Evolutionary conservation across 176 grass and related monocot genomes (phyloP).

Genomic region (Raddia guianensis): DNA sequence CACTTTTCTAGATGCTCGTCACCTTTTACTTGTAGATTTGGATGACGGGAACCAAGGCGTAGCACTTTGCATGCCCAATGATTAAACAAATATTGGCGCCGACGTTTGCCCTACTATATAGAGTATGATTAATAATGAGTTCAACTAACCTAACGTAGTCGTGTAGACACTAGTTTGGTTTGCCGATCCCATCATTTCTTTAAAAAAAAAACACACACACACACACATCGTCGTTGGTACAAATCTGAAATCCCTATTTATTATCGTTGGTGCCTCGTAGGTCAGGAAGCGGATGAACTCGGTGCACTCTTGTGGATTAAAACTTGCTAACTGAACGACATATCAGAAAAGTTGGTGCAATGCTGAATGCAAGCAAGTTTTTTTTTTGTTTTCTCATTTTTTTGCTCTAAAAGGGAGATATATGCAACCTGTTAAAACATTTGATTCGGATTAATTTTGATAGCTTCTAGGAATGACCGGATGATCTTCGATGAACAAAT

Average conservation of each 20-base stretch:
- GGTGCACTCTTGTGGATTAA: neutral
- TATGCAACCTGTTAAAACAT: too few relatives aligned
- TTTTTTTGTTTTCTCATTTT: neutral
- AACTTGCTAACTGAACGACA: neutral
- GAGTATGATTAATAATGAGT: neutral
- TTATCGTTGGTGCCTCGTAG: neutral
- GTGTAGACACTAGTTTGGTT: neutral
- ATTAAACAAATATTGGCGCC: neutral
- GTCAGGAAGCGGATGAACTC: neutral
- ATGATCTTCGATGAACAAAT: too few relatives aligned
- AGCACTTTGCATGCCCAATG: neutral
- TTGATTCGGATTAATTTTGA: too few relatives aligned
- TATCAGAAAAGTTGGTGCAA: neutral
- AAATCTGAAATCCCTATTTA: too few relatives aligned
- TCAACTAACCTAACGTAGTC: neutral
- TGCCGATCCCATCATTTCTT: neutral
- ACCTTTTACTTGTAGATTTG: neutral
- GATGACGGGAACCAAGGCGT: neutral
- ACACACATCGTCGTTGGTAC: neutral
- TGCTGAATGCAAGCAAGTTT: neutral
- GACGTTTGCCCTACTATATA: neutral
- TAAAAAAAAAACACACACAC: too few relatives aligned
- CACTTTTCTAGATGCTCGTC: constrained; percentile 19
- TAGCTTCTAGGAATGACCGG: too few relatives aligned
- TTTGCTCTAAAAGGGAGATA: neutral